Conservation (phyloP, 2,329 filamentous ascomycete species). For the Diaporthe helianthi region DNA sequence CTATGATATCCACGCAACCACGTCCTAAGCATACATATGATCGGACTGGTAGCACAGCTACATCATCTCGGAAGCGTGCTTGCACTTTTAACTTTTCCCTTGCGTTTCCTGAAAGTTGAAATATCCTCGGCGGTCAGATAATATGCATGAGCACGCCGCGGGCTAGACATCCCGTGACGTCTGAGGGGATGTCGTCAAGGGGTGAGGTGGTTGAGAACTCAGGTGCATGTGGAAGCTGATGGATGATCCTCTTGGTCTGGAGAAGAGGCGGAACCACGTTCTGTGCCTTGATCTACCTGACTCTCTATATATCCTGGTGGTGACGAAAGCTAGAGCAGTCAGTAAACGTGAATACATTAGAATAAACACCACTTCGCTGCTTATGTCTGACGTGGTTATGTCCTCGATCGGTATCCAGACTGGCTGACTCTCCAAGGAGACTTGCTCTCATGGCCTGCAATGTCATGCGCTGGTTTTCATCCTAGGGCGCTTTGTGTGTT, state of each 20-base stretch:
- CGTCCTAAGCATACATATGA: conserved; percentile 18
- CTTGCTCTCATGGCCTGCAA: background rate
- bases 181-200: background rate
- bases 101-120: background rate
- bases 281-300: conserved; percentile 14
- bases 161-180: background rate
- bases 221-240: background rate
- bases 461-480: background rate
- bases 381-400: background rate
- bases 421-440: background rate
- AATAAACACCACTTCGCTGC: background rate
- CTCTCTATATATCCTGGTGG: conserved; percentile 9
- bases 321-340: conserved; percentile 14
- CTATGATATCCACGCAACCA: conserved; percentile 31
- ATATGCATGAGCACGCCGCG: background rate
- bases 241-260: background rate
- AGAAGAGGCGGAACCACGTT: background rate
- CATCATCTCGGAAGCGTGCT: conserved; percentile 27
- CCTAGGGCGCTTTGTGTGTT: background rate
- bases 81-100: conserved; percentile 1
- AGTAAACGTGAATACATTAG: conserved; percentile 11
- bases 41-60: conserved; percentile 21
- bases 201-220: background rate
- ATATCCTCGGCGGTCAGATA: background rate
- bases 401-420: background rate